These are phyloP conservation scores for Clonostachys chloroleuca DNA, from an alignment of 2,329 filamentous ascomycete genomes.

Conservation along the genomic window DNA sequence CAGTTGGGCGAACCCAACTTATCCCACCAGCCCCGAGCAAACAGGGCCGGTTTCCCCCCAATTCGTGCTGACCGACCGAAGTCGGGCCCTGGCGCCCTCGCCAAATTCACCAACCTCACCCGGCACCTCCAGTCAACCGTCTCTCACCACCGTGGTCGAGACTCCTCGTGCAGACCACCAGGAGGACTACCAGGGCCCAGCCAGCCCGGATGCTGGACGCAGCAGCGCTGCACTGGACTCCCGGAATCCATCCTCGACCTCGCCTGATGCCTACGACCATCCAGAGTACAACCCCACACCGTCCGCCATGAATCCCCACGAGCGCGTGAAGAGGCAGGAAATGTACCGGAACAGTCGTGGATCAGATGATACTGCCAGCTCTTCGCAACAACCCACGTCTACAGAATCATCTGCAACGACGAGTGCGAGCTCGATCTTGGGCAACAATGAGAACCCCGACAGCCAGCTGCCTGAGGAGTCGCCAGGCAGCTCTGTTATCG, in stretches of 20 bases:
- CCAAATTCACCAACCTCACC: background rate
- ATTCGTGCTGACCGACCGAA: conserved; percentile 15
- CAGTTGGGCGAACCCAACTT: conserved; percentile 47
- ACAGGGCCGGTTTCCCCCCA: conserved; percentile 12
- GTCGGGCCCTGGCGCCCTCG: conserved; percentile 2
- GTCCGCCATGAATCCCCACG: conserved; percentile 20
- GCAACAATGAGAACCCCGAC: conserved; percentile 41
- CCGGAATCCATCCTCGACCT: conserved; percentile 7
- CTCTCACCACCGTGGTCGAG: too few species aligned
- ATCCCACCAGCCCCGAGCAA: conserved; percentile 41
- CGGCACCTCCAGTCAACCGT: too few species aligned
- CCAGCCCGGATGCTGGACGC: conserved; percentile 7
- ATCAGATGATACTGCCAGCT: conserved; percentile 45
- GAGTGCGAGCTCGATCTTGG: conserved; percentile 51
- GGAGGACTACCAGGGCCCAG: background rate
- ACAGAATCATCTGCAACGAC: conserved; percentile 49
- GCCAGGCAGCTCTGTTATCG: conserved; percentile 44
- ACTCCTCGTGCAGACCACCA: conserved; percentile 3
- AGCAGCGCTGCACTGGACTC: conserved; percentile 8
- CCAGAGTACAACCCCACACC: background rate
- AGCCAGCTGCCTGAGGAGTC: conserved; percentile 38
- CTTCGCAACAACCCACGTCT: conserved; percentile 40
- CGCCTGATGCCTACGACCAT: conserved; percentile 3
- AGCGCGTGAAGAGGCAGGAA: conserved; percentile 23
- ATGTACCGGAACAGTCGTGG: conserved; percentile 45